Base-by-base conservation (phyloP, 1,139 yeast species). In the Lodderomyces margitis region DNA sequence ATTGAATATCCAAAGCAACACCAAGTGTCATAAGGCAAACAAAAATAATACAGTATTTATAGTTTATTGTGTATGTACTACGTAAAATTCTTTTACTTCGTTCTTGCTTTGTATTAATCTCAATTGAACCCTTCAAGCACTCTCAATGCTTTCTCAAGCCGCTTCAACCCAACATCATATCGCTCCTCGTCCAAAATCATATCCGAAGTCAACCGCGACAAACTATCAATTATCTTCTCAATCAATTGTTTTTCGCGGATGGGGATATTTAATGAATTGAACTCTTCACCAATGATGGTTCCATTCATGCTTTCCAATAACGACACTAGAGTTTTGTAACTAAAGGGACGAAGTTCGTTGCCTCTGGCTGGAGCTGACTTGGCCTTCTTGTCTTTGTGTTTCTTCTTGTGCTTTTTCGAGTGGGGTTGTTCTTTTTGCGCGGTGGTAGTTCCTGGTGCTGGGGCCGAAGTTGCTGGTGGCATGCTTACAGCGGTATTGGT, bases 201-300 rank as follows among this genome's bases (percentile, higher is more conserved):
- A 58, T 89, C 96, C 44, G 91, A 87, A 3, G 95, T 87, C 46
- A 91, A 74, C 53, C 94, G 73, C 17, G 94, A 83, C 44, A 91
- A 68, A 2, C 95, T 83, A 55, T 88, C 95, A 4, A 91, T 86
- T 37, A 91, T 80, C 61, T 87, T 83, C 57, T 89, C 96, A 39
- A 91, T 72, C 40, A 89, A 69, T 51, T 80, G 84, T 51, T 86
- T 85, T 58, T 89, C 96, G 47, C 83, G 83, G 0, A 76, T 65
- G 3, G 94, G 91, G 47, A 89, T 71, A 38, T 86, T 87, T 46
- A 89, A 65, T 44, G 79, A 80, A 38, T 82, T 80, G 56, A 89
- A 85, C 51, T 87, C 94, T 53, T 82, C 80, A 3, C 83, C 83
- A 37, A 78, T 76, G 4, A 78, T 70, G 2, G 81, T 76, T 5